Percentiles rank a stretch among this genome's conserved stretches.
phyloP scores from a whole-genome alignment of 2,329 filamentous ascomycete species.

The Trichoderma koningii region DNA sequence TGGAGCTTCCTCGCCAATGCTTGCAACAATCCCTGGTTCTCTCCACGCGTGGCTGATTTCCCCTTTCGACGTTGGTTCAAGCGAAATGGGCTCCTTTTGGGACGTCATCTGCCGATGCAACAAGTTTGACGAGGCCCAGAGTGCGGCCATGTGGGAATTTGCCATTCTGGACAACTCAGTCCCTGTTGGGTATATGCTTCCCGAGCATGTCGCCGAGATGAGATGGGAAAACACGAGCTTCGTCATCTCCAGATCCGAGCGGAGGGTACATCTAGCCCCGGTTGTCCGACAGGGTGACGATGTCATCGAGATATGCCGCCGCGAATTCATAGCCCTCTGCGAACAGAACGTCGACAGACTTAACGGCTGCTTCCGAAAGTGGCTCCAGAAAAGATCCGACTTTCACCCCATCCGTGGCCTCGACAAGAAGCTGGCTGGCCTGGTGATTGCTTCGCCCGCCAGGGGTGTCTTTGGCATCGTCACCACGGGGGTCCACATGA shows the following conservation, averaged over 20 bases:
- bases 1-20: neutral
- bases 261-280: slow-evolving; percentile 33
- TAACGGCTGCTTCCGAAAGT: slow-evolving; percentile 34
- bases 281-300: slow-evolving; percentile 25
- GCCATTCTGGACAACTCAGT: slow-evolving; percentile 30
- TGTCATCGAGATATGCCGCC: slow-evolving; percentile 28
- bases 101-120: slow-evolving; percentile 35
- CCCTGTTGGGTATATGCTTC: slow-evolving; percentile 35
- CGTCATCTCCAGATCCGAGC: slow-evolving; percentile 24
- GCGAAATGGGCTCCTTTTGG: slow-evolving; percentile 28
- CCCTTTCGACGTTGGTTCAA: neutral
- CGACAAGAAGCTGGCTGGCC: slow-evolving; percentile 29
- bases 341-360: slow-evolving; percentile 35
- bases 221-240: slow-evolving; percentile 33
- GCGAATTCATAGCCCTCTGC: slow-evolving; percentile 34
- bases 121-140: slow-evolving; percentile 32
- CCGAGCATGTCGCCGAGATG: slow-evolving; percentile 31
- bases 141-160: slow-evolving; percentile 33
- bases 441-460: slow-evolving; percentile 39
- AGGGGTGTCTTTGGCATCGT: slow-evolving; percentile 42
- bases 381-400: slow-evolving; percentile 32
- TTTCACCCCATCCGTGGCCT: slow-evolving; percentile 38
- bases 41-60: slow-evolving; percentile 24
- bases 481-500: slow-evolving; percentile 44
- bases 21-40: neutral